Base-by-base conservation (phyloP, 768 basidiomycete species). In the Hericium coralloides region DNA sequence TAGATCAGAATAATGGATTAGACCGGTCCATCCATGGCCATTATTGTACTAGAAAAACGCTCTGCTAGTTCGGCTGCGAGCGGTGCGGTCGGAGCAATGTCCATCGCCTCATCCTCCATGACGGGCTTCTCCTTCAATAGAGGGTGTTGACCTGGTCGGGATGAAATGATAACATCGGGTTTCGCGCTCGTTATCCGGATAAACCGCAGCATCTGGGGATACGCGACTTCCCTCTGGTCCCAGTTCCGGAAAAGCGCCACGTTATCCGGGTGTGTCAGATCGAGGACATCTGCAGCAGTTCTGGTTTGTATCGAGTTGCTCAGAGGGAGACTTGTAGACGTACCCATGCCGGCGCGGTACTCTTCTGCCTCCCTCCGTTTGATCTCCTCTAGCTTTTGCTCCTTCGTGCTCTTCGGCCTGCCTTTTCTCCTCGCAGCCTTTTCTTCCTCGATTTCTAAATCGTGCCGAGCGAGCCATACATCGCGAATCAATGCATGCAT, bases 301-400 rank as follows among this genome's bases (percentile, higher is more conserved):
- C 26, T 39, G 31, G 6, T 38, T 8, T 36, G 39, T 55, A 55
- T 7, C 63, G 45, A 49, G 48, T 25, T 39, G 26, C 39, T 52
- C 50, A 51, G 38, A 48, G 17, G 31, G 48, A 41, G 37, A 22
- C 20, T n/a, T 12, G 12, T 56, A 15, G 50, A 64, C 85, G 59
- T 65, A 89, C 90, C 91, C 66, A 93, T 76, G 7, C 91, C 91
- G 2, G 90, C 87, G 38, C 86, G 77, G 68, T 93, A 93, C 55
- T 79, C 73, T 59, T 92, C 89, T 17, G 72, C 64, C 63, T 92
- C 91, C 56, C 79, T 74, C 54, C 83, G 67, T 64, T 83, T 84
- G n/a, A 79, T 67, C 51, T 89, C 88, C 67, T 91, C 87, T 38
- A 92, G 65, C 63, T 81, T 82, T 23, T 68, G 57, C 67, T 92